phyloP scores from a whole-genome alignment of 352 stramenopile genomes.

The Blastocystis sp. region DNA sequence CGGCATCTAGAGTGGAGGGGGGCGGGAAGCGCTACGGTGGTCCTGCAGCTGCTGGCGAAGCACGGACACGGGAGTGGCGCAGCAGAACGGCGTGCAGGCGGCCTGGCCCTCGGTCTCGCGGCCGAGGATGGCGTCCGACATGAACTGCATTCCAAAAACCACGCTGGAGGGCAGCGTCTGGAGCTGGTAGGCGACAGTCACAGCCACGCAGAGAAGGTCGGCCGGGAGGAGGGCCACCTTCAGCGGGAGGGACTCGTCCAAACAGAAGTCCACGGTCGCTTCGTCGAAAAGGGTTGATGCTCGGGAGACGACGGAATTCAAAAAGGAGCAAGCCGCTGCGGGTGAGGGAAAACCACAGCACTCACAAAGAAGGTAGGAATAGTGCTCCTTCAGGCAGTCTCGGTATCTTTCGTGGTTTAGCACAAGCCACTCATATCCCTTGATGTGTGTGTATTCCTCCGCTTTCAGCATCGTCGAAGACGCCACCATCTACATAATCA shows the following conservation, averaged over 20 bases:
- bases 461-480: constrained; percentile 1
- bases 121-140: constrained; percentile 19
- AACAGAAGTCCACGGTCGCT: neutral
- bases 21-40: neutral
- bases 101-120: neutral
- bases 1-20: neutral
- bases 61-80: neutral
- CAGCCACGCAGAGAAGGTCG: constrained; percentile 28
- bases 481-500: constrained; percentile 5
- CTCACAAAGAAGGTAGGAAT: constrained; percentile 16
- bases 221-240: neutral
- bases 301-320: constrained; percentile 19
- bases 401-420: constrained; percentile 43
- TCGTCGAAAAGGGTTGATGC: neutral
- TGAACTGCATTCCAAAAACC: constrained; percentile 14
- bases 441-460: constrained; percentile 30
- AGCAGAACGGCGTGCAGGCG: neutral
- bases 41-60: neutral
- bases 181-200: constrained; percentile 5
- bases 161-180: constrained; percentile 17
- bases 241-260: neutral
- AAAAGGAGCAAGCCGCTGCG: constrained; percentile 33
- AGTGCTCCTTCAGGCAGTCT: constrained; percentile 14
- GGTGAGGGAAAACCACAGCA: neutral
- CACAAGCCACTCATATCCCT: constrained; percentile 64